A percentile compares a stretch with the other conserved stretches of the same genome.
Evolutionary conservation across 2,329 filamentous ascomycete genomes (phyloP).

Genomic region (Calonectria henricotiae): DNA sequence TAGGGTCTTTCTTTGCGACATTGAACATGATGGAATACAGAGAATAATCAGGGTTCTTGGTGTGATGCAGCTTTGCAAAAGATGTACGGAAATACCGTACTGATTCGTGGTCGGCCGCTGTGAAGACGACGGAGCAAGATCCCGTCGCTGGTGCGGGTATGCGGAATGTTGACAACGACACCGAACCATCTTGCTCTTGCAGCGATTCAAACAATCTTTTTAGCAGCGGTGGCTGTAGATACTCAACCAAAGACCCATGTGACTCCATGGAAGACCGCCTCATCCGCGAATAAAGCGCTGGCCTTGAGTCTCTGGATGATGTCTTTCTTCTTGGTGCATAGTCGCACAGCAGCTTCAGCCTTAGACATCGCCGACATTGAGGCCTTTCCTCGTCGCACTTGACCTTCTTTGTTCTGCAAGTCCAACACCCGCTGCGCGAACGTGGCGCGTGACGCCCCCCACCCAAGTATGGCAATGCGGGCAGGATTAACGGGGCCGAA

Average conservation of each 20-base stretch:
- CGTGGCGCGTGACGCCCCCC: slow-evolving; percentile 39
- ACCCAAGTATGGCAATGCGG: not conserved
- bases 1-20: slow-evolving; percentile 54
- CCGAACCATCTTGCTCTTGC: slow-evolving; percentile 12
- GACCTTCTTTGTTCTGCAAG: slow-evolving; percentile 55
- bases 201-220: slow-evolving; percentile 17
- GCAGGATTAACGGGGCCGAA: not conserved
- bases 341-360: slow-evolving; percentile 52
- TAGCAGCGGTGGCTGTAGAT: slow-evolving; percentile 8
- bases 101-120: slow-evolving; percentile 55
- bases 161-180: slow-evolving; percentile 16
- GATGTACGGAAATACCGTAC: slow-evolving; percentile 58
- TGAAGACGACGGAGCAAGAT: slow-evolving; percentile 49
- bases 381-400: slow-evolving; percentile 55
- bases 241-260: not conserved
- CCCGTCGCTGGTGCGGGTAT: slow-evolving; percentile 33
- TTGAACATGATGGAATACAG: slow-evolving; percentile 58
- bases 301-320: slow-evolving; percentile 19
- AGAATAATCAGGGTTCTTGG: slow-evolving; percentile 58
- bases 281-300: not conserved
- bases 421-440: slow-evolving; percentile 50
- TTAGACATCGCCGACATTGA: slow-evolving; percentile 50
- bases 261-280: not conserved
- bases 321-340: slow-evolving; percentile 47
- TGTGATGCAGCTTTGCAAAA: slow-evolving; percentile 57